phyloP scores from a whole-genome alignment of 2,329 filamentous ascomycete species.

The Colletotrichum cordylinicola region DNA sequence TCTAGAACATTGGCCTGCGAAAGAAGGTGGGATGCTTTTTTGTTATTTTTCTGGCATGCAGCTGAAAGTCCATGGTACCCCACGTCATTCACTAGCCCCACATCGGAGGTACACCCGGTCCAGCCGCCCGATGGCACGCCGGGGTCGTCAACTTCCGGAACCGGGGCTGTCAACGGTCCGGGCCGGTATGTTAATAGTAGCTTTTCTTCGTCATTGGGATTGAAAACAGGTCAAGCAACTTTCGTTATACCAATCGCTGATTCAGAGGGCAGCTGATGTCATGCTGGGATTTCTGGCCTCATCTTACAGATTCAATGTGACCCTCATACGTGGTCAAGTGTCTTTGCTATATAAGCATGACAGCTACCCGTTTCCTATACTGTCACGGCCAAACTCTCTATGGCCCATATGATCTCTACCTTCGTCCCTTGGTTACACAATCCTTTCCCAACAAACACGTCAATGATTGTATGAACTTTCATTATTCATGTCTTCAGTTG shows the following conservation, averaged over 20 bases:
- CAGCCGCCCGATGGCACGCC: background rate
- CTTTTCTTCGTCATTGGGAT: background rate
- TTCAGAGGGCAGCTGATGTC: background rate
- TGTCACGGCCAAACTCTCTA: background rate
- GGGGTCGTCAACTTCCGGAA: background rate
- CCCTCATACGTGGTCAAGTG: background rate
- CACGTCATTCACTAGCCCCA: constrained; percentile 14
- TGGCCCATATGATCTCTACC: fast-evolving
- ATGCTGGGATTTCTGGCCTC: background rate
- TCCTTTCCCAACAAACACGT: background rate
- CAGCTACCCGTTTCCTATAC: background rate
- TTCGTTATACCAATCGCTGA: background rate
- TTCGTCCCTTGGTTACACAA: background rate
- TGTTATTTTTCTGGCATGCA: constrained; percentile 12
- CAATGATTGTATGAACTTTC: background rate
- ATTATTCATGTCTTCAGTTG: background rate
- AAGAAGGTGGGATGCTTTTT: constrained; percentile 12
- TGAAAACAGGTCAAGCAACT: background rate
- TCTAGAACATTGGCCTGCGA: background rate
- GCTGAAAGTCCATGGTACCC: background rate
- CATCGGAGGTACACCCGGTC: background rate
- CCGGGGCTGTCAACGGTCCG: constrained; percentile 3
- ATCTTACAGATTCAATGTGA: background rate
- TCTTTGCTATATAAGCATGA: background rate
- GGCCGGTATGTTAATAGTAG: background rate